Base-by-base conservation (phyloP, 1,139 yeast genomes). In the Sugiyamaella japonica region DNA sequence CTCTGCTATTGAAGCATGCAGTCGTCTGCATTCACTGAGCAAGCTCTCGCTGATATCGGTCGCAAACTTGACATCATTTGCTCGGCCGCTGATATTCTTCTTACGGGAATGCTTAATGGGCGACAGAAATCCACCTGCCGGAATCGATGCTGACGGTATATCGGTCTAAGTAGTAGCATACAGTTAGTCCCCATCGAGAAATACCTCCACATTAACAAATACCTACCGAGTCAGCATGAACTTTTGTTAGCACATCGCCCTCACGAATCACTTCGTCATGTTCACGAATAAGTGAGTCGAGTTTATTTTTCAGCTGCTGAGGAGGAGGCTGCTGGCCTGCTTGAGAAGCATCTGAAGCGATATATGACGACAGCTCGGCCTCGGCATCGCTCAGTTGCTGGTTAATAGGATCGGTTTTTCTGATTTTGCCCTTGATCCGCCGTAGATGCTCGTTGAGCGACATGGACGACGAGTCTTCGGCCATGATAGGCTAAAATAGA, bases 11-110 rank as follows among this genome's bases (percentile, higher is more conserved):
- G 63, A 63, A 7, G 85, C 84, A 53, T 84, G 87, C 55, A 89
- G 76, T 58, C 86, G 77, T 61, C 97, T 80, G 65, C 96, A 89
- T 71, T 90, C 95, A 28, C 80, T 75, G 29, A 90, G 76, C 57
- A 90, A 74, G 53, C 85, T 86, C 65, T 89, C 96, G 70, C 95
- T 86, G 59, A 90, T 73, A 1, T 89, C 95, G 53, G 90, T 86
- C 4, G 88, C 89, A 68, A 89, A 89, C 63, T 85, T 83, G 74
- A 88, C 82, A 61, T 89, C 93, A 63, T 83, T 58, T n/a, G 62
- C 39, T 48, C 59, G 53, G 8, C 62, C 54, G 34, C 56, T 49
- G 50, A 50, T 31, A 48, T 37, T 37, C 45, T 57, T 37, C 55
- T 44, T 50, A 8, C 53, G 44, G 3, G 45, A 44, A 44, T 39